Conservation (phyloP, 768 basidiomycete species). For the Panus rudis region DNA sequence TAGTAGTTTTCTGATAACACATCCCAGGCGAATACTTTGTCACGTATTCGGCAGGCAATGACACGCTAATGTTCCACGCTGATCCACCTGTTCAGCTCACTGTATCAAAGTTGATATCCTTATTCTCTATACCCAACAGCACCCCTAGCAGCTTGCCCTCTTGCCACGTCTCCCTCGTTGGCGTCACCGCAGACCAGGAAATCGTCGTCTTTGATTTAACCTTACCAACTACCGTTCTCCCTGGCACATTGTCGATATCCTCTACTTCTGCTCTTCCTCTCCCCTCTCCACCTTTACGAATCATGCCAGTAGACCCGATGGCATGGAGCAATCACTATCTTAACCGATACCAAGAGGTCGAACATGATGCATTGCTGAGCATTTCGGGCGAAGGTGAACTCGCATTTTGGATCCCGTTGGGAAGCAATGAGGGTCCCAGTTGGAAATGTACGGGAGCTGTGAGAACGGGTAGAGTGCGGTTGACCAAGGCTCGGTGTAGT, state of each 20-base stretch:
- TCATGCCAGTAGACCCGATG: constrained; percentile 85
- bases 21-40: constrained; percentile 45
- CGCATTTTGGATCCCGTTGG: constrained; percentile 78
- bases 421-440: constrained; percentile 3
- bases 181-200: constrained; percentile 52
- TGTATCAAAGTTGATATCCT: constrained; percentile 46
- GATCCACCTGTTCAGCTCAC: constrained; percentile 33
- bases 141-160: constrained; percentile 21
- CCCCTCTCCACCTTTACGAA: constrained; percentile 31
- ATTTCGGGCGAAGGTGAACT: constrained; percentile 71
- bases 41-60: constrained; percentile 46
- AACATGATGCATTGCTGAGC: constrained; percentile 73
- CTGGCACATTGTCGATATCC: constrained; percentile 36
- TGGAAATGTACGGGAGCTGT: constrained; percentile 75
- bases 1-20: constrained; percentile 4
- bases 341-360: constrained; percentile 8
- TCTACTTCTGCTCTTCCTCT: constrained; percentile 51
- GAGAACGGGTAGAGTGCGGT: constrained; percentile 56
- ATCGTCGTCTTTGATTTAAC: constrained; percentile 43
- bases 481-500: constrained; percentile 76
- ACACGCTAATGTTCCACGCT: constrained; percentile 47
- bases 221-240: constrained; percentile 12
- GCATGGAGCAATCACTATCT: constrained; percentile 48
- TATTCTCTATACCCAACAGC: constrained; percentile 60
- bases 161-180: constrained; percentile 46